These are phyloP conservation scores for Talaromyces rugulosus DNA, from an alignment of 2,329 filamentous ascomycete genomes.

Conservation along the genomic window DNA sequence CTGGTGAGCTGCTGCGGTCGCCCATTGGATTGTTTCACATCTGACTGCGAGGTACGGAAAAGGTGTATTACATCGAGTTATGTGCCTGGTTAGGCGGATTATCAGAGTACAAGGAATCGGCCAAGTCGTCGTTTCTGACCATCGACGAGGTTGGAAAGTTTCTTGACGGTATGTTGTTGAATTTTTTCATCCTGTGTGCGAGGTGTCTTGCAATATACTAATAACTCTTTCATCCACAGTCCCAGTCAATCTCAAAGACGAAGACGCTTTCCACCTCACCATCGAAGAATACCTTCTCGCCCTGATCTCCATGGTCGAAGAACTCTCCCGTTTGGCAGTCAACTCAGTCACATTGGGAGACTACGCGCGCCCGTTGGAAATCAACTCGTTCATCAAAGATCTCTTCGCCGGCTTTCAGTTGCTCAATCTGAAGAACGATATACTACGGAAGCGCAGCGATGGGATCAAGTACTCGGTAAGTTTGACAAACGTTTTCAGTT, in stretches of 20 bases:
- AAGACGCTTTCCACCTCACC: slow-evolving; percentile 88
- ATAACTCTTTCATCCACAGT: slow-evolving; percentile 49
- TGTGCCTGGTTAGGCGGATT: slow-evolving; percentile 79
- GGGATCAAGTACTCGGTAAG: slow-evolving; percentile 82
- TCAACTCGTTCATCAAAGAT: slow-evolving; percentile 91
- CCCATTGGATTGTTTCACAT: background rate
- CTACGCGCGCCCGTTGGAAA: slow-evolving; percentile 77
- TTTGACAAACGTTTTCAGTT: background rate
- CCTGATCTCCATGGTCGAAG: slow-evolving; percentile 81
- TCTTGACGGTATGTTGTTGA: slow-evolving; percentile 58
- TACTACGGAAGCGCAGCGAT: slow-evolving; percentile 79
- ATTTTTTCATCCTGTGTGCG: background rate
- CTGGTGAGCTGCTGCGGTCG: slow-evolving; percentile 53
- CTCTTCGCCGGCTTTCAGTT: slow-evolving; percentile 94
- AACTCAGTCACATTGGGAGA: slow-evolving; percentile 93
- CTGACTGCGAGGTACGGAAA: background rate
- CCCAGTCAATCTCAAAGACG: slow-evolving; percentile 84
- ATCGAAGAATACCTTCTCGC: slow-evolving; percentile 96
- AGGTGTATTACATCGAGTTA: slow-evolving; percentile 57
- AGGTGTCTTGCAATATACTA: background rate
- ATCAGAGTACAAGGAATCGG: slow-evolving; percentile 46
- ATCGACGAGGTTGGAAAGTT: slow-evolving; percentile 82
- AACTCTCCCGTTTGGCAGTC: slow-evolving; percentile 83
- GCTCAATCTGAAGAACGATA: slow-evolving; percentile 95
- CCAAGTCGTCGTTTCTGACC: slow-evolving; percentile 66